Conservation (phyloP, 2,329 filamentous ascomycete species). For the Fonsecaea erecta region DNA sequence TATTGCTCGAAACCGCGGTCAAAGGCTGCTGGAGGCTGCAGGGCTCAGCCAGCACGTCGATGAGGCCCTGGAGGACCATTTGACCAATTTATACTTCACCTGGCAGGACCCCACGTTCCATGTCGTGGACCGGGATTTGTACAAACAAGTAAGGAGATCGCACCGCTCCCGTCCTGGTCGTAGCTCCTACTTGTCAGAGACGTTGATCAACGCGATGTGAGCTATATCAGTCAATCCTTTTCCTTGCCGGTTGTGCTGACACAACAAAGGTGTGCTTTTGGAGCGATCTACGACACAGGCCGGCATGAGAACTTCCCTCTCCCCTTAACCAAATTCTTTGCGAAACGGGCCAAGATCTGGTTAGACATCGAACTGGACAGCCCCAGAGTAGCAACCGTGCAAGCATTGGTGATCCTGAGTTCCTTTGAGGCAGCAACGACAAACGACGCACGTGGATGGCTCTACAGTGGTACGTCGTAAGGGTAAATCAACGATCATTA, state of each 20-base stretch:
- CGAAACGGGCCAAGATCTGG: conserved; percentile 51
- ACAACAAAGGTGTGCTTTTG: too few relatives aligned
- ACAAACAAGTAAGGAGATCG: conserved; percentile 49
- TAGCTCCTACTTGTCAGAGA: conserved; percentile 50
- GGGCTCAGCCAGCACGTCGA: conserved; percentile 49
- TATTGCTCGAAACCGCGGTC: conserved; percentile 44
- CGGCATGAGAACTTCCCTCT: too few relatives aligned
- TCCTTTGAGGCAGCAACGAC: conserved; percentile 51
- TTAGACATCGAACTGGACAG: conserved; percentile 56
- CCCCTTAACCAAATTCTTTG: conserved; percentile 5
- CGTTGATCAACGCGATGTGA: conserved; percentile 46
- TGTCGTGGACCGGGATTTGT: too few relatives aligned
- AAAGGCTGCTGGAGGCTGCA: conserved; percentile 48
- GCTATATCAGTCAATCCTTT: too few relatives aligned
- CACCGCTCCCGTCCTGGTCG: too few relatives aligned
- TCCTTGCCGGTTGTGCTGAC: too few relatives aligned
- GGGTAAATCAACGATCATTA: not conserved
- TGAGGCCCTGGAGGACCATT: conserved; percentile 50
- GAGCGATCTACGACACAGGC: too few relatives aligned
- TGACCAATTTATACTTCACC: conserved; percentile 53
- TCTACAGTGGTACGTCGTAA: conserved; percentile 40
- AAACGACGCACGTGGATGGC: conserved; percentile 53
- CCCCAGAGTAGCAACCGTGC: conserved; percentile 54
- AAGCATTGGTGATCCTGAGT: conserved; percentile 54
- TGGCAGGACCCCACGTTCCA: conserved; percentile 56